Evolutionary conservation across 805 yeast genomes (phyloP), one percentile per base, ranked within the genome.

Genomic region (Saccharomycopsis sp.): DNA sequence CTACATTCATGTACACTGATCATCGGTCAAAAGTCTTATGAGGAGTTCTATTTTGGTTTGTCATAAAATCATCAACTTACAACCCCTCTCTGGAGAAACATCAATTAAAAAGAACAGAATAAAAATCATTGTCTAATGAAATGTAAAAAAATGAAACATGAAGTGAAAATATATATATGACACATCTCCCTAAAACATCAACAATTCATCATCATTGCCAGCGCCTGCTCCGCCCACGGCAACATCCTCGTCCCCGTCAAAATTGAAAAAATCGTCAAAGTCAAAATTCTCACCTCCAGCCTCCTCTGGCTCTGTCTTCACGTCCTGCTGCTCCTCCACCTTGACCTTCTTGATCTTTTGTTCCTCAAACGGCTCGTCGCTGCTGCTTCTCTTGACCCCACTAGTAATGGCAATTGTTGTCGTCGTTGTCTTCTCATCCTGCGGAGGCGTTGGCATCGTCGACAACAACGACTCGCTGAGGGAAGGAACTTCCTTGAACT

Each of bases 361-460:
- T 17, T 33, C 36, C 18, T 12, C 15, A 22, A 21, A 19, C 16
- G 21, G 6, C 8, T 23, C 39, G n/a, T 10, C 17, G 18, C 36
- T 19, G 3, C 29, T 13, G 30, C 30, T 18, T 10, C 36, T 15
- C 20, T 33, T 18, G 34, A 30, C n/a, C n/a, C n/a, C n/a, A n/a
- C n/a, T n/a, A n/a, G n/a, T n/a, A 12, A n/a, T 4, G 10, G 15
- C 27, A 21, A 27, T 10, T 37, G 9, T 25, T 9, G 9, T 25
- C 27, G 9, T 9, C 9, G 19, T 37, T 34, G 36, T 21, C 35
- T 46, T 46, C 7, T 39, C 39, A 30, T 47, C 50, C 25, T 41
- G 45, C 2, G 50, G 50, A 3, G 50, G 50, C 6, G 50, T 47
- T 26, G 48, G 48, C 41, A 45, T 45, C 12, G 45, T 45, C 5